Base-by-base conservation (phyloP, 1,139 yeast species). In the Saccharomyces hybrid region DNA sequence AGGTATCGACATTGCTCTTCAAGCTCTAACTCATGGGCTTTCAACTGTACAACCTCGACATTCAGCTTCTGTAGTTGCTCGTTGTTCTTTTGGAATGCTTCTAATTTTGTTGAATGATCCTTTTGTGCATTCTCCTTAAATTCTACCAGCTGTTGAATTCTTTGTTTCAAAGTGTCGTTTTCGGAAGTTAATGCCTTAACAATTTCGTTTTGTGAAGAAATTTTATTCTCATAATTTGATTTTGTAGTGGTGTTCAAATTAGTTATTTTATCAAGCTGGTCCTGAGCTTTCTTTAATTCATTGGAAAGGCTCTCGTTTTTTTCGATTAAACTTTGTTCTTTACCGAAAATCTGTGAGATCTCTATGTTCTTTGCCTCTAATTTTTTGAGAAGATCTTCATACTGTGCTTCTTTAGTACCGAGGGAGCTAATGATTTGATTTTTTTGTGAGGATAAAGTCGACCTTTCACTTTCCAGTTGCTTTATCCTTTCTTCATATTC, bases 1-100 rank as follows among this genome's bases (percentile, higher is more conserved):
- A 67, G 49, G 16, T 53, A 61, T 26, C 64, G 57, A 55, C 64
- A 65, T 13, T 66, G 67, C 46, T 68, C 70, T 48, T 61, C 70
- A 16, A 67, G 52, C 51, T 67, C 71, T 42, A 67, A 52, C 51
- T 65, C 69, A 47, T 57, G 63, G 2, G 71, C 71, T 44, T 67
- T 67, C 20, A 65, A 20, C 49, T 67, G 70, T 31, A 67, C 65
- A 32, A 64, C 51, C 42, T 67, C 71, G 4, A 67, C 65, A 55
- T 66, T 67, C 16, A 64, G 29, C 47, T 57, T 65, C 49, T 66
- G 70, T 11, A 67, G 47, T 53, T 66, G 67, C 48, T 65, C 69
- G 47, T 61, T 64, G 3, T 60, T 51, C 27, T 54, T 56, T 42
- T 65, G 66, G 27, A 61, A 50, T 41, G 57, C 61, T 13, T 58